These are phyloP conservation scores for Sporisorium iseilematis-ciliati DNA, from an alignment of 1,284 basidiomycete species.

Conservation along the genomic window DNA sequence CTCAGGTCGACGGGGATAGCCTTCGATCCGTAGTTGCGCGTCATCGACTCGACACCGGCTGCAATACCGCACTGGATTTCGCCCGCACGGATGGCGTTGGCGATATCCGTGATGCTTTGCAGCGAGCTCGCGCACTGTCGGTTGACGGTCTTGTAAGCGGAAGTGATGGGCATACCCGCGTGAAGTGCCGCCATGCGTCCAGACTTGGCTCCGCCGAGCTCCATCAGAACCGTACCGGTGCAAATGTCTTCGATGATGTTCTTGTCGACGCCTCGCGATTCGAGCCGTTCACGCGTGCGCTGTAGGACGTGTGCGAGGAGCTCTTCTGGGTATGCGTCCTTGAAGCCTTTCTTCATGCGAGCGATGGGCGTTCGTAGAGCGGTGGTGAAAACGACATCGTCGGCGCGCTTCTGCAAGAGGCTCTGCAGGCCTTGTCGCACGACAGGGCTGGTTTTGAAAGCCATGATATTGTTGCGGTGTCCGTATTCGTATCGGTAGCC, in stretches of 20 bases:
- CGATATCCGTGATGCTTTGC: constrained; percentile 70
- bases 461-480: constrained; percentile 34
- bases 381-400: constrained; percentile 68
- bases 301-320: constrained; percentile 68
- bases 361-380: constrained; percentile 70
- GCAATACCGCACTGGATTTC: constrained; percentile 65
- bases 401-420: constrained; percentile 59
- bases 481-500: neutral
- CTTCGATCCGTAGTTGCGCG: constrained; percentile 65
- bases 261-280: constrained; percentile 67
- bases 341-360: constrained; percentile 67
- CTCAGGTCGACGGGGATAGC: constrained; percentile 68
- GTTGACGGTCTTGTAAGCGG: constrained; percentile 67
- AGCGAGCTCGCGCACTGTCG: constrained; percentile 70
- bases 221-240: constrained; percentile 70
- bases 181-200: constrained; percentile 70
- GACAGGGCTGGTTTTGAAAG: constrained; percentile 44
- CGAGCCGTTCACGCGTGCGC: constrained; percentile 64
- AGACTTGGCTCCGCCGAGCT: constrained; percentile 70
- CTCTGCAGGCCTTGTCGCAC: constrained; percentile 50
- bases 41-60: constrained; percentile 68
- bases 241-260: constrained; percentile 68
- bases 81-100: constrained; percentile 67
- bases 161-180: constrained; percentile 60
- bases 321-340: constrained; percentile 69